Base-by-base conservation (phyloP, 2,329 filamentous ascomycete genomes). In the Amylocarpus encephaloides region DNA sequence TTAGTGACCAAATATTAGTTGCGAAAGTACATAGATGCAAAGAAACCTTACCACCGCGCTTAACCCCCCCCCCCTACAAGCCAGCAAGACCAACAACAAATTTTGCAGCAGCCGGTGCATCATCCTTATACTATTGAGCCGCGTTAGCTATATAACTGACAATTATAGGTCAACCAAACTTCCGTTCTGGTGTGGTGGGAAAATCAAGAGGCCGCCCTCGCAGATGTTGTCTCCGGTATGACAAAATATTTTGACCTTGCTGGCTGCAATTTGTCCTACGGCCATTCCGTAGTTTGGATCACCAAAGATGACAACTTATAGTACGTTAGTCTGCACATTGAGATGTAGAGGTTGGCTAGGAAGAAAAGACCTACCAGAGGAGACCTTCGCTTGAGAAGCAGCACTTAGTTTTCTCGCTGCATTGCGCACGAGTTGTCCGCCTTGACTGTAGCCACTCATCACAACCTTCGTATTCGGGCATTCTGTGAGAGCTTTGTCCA, bases 351-450 rank as follows among this genome's bases (percentile, higher is more conserved):
- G 7, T 4, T 26, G 22, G 4, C 22, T 4, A 4, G 11, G n/a
- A 42, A 16, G 13, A 16, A 13, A 15, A 9, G 16, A 49, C 48
- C 18, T 49, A 56, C 53, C 53, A 19, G 60, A 57, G 40, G 34
- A 54, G 18, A 62, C 51, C 22, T 56, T 52, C 1, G 53, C 51
- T 36, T 53, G 52, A 10, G 49, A 56, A 16, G 33, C 26, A 33
- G 51, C 49, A 19, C 51, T 50, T 4, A 62, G 45, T 19, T 52
- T 16, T 4, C 48, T 52, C 7, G 60, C 60, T 3, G 60, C 59
- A 13, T 62, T 62, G 26, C 61, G 60, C 12, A 62, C 59, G 2
- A 62, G 49, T 46, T 62, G 60, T 13, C 52, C 54, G 6, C 57
- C 57, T 50, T 59, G 57, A 19, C 43, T 47, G 18, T 61, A 62